Base-by-base conservation (phyloP, 2,329 filamentous ascomycete genomes). In the Leptographium procerum region DNA sequence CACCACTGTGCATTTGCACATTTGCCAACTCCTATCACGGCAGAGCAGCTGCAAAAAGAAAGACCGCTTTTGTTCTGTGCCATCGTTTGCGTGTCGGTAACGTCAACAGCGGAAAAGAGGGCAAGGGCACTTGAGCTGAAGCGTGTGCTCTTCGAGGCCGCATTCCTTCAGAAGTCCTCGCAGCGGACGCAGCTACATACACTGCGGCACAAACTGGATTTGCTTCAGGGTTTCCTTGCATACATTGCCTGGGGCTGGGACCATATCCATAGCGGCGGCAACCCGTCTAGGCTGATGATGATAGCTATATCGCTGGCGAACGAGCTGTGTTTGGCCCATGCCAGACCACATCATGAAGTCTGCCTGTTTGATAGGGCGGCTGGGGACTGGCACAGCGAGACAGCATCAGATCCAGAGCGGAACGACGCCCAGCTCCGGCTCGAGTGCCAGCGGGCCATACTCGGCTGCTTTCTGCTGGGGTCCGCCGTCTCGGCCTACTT, bases 231-330 rank as follows among this genome's bases (percentile, higher is more conserved):
- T 8, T 22, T 71, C 22, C 61, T 74, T n/a, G 70, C 67, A 1
- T 74, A 70, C 58, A 56, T 72, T 34, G 64, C 69, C 53, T 73
- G 71, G 71, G 70, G 70, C 58, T 69, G 52, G 22, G 58, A 60
- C 57, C 58, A 64, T 11, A 69, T 71, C 55, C 68, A 70, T n/a
- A 66, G 65, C 13, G 11, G 22, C 33, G 60, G 64, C 43, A 63
- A 66, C 28, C 22, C 71, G 2, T 72, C 70, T 34, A 68, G 69
- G 11, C 64, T 74, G 14, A 71, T 70, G 65, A 67, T 67, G 68
- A 64, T 70, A 22, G 70, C 70, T 19, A 69, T 71, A 13, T 72
- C 72, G 14, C 52, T 74, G 9, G 68, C 69, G 24, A 67, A 68
- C 62, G 71, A 74, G 60, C 59, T 74, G 52, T 67, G 68, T 10